Evolutionary conservation across 1,284 basidiomycete species (phyloP), one percentile per base, ranked within the genome.

Genomic region (Uromyces viciae-fabae): DNA sequence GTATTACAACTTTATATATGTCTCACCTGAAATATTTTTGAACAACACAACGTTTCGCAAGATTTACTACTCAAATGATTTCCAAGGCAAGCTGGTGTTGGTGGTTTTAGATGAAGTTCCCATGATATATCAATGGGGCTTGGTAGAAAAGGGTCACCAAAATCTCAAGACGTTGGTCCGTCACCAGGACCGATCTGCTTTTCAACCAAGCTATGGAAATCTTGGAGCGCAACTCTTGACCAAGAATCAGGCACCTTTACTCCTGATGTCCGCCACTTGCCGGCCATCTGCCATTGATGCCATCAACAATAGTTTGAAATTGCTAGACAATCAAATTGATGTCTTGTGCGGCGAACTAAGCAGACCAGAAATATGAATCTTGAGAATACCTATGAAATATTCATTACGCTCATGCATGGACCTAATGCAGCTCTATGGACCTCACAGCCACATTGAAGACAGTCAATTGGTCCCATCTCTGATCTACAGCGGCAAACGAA

Each of bases 181-280:
- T 2, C 42, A 69, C 42, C 75, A 76, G 36, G 75, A 76, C 31
- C 3, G 42, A 3, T 36, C 19, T 0, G 40, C 56, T 17, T 62
- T 60, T 42, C 38, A 42, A 28, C 73, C 73, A 2, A 15, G 17
- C n/a, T 75, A 60, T 60, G 73, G 73, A 0, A 75, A 22, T 8
- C 40, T 75, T 14, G 73, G 15, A 19, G 46, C 31, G 25, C 73
- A 46, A 8, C 22, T 75, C 7, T 43, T 46, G 7, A 62, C 54
- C 17, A 74, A 8, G 14, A 31, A 40, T n/a, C 36, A 58, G 5
- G 52, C 56, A 2, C 72, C 54, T 2, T 42, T 74, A 25, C 72
- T 74, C n/a, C 62, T 75, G 0, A 75, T 60, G 73, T 75, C 56
- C 7, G 73, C 54, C 8, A 75, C 73, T 46, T 75, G 54, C 38